A percentile compares a stretch with the other conserved stretches of the same genome.
phyloP scores from a whole-genome alignment of 768 basidiomycete species.

The Trametes coccinea region DNA sequence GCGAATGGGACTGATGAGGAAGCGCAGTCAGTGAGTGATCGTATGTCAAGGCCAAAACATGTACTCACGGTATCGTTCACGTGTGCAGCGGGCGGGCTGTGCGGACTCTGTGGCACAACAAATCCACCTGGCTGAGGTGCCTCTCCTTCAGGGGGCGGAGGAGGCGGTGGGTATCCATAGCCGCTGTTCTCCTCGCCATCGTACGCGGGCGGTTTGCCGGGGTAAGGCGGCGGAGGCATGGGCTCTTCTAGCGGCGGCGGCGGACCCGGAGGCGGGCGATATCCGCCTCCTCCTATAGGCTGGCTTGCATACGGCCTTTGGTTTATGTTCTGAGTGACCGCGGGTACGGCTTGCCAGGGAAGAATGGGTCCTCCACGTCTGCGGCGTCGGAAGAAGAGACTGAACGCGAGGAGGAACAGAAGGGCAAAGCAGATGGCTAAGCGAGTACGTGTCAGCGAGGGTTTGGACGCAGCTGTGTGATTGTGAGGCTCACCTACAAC shows the following conservation, averaged over 20 bases:
- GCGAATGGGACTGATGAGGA: conserved; percentile 1
- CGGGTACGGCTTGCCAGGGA: background rate
- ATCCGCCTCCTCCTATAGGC: background rate
- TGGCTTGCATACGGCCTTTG: conserved; percentile 4
- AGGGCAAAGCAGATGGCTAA: conserved; percentile 13
- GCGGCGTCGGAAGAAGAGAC: conserved; percentile 15
- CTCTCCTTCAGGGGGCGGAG: background rate
- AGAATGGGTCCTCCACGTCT: conserved; percentile 9
- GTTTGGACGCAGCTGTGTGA: background rate
- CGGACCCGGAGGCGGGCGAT: conserved; percentile 13
- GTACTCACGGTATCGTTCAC: conserved; percentile 6
- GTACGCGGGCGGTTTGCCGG: conserved; percentile 12
- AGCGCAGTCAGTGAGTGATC: no score
- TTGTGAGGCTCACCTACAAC: conserved; percentile 8
- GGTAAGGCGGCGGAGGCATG: conserved; percentile 13
- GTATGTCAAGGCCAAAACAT: background rate
- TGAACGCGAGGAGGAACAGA: conserved; percentile 6
- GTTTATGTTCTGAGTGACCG: conserved; percentile 7
- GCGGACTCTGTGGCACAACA: conserved; percentile 4
- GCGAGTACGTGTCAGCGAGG: background rate
- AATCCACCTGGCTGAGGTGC: conserved; percentile 11
- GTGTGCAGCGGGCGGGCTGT: conserved; percentile 7
- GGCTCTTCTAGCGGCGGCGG: conserved; percentile 6
- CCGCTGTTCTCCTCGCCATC: conserved; percentile 16
- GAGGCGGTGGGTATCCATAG: conserved; percentile 7